These are phyloP conservation scores for Lachancea lanzarotensis DNA, from an alignment of 805 yeast species.

Conservation along the genomic window DNA sequence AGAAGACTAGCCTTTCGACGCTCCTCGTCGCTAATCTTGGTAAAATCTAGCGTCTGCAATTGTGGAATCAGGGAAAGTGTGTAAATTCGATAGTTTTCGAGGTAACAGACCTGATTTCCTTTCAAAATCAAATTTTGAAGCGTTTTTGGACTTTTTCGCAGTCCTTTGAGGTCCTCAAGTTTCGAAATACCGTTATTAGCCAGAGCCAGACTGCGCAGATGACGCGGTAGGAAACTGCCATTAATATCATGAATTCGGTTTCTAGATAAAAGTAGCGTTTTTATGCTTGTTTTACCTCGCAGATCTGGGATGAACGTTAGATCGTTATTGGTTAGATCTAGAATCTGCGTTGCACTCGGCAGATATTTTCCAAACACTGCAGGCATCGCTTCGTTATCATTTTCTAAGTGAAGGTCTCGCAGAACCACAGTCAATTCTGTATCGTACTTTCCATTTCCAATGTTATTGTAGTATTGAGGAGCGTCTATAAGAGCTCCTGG, in stretches of 20 bases:
- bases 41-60: slow-evolving; percentile 60
- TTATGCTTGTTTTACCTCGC: slow-evolving; percentile 34
- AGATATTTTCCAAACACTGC: slow-evolving; percentile 36
- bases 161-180: slow-evolving; percentile 39
- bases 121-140: slow-evolving; percentile 45
- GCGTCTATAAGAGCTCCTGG: slow-evolving; percentile 45
- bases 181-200: slow-evolving; percentile 49
- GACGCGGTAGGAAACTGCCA: slow-evolving; percentile 26
- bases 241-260: slow-evolving; percentile 48
- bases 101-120: slow-evolving; percentile 51
- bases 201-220: slow-evolving; percentile 43
- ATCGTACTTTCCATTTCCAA: slow-evolving; percentile 31
- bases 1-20: slow-evolving; percentile 38
- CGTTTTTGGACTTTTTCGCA: slow-evolving; percentile 36
- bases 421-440: slow-evolving; percentile 25
- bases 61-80: slow-evolving; percentile 58
- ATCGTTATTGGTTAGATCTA: slow-evolving; percentile 75
- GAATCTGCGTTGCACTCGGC: slow-evolving; percentile 41
- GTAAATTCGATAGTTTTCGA: slow-evolving; percentile 51
- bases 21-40: slow-evolving; percentile 52
- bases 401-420: slow-evolving; percentile 34
- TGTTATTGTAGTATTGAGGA: slow-evolving; percentile 39
- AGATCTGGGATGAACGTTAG: slow-evolving; percentile 51
- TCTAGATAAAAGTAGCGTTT: slow-evolving; percentile 53
- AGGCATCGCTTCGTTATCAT: slow-evolving; percentile 37